Evolutionary conservation across 192 early-diverging fungal genomes (phyloP).

Genomic region (Gonapodya prolifera): DNA sequence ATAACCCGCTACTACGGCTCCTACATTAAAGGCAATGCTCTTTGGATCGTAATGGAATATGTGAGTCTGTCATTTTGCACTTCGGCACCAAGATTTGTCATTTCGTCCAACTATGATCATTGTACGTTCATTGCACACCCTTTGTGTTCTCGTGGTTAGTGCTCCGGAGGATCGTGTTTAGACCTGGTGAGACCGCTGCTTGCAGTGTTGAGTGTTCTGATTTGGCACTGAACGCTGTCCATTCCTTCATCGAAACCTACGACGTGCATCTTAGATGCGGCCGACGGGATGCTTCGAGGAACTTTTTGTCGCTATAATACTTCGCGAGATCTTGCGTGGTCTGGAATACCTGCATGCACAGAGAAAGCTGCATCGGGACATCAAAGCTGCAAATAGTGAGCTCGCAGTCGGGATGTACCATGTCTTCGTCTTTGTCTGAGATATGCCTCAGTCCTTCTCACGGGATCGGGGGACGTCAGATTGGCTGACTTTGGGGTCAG

Average conservation of each 20-base stretch:
- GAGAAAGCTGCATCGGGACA: constrained; percentile 68
- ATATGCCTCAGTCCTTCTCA: constrained; percentile 75
- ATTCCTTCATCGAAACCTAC: no score
- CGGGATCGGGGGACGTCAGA: constrained; percentile 69
- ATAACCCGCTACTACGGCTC: constrained; percentile 39
- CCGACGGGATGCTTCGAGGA: background rate
- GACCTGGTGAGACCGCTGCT: constrained; percentile 54
- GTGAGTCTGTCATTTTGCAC: no score
- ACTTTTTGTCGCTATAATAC: constrained; percentile 73
- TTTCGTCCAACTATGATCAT: no score
- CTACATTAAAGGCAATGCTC: constrained; percentile 34
- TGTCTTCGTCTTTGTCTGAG: constrained; percentile 8
- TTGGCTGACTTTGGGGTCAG: constrained; percentile 98
- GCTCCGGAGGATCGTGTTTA: constrained; percentile 84
- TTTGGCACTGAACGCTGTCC: background rate
- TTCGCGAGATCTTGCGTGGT: constrained; percentile 76
- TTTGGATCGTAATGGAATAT: constrained; percentile 52
- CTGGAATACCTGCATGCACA: constrained; percentile 86
- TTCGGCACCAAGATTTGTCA: no score
- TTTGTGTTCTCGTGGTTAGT: no score
- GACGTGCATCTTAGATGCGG: no score
- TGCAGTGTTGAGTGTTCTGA: constrained; percentile 2
- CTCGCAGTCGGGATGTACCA: constrained; percentile 4
- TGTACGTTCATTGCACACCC: no score
- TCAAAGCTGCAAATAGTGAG: constrained; percentile 56